Base-by-base conservation (phyloP, 768 basidiomycete species). In the Mycena rebaudengoi region DNA sequence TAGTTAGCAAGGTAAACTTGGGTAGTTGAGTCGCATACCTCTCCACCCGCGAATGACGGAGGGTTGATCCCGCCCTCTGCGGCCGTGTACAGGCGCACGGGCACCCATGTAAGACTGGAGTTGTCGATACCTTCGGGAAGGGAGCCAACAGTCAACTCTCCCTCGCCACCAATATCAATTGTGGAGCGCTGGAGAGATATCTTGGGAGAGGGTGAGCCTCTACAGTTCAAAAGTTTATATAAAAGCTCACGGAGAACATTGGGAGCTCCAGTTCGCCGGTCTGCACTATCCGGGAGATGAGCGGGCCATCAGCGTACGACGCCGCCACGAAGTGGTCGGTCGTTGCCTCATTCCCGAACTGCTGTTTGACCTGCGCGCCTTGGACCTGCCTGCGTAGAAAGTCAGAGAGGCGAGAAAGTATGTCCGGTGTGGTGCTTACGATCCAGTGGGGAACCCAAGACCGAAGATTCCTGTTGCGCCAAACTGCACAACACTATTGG, bases 21-120 rank as follows among this genome's bases (percentile, higher is more conserved):
- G 0, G 16, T 25, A 74, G n/a, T n/a, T n/a, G n/a, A n/a, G n/a
- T n/a, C n/a, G n/a, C 83, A 37, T 56, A 88, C 87, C 80, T 91
- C 89, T 40, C 82, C 72, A n/a, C 86, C 82, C 40, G 87, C 85
- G 66, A 85, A 86, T 10, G 75, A 71, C 2, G 88, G 84, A 0
- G 89, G 74, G 0, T 69, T 69, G 56, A 91, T 69, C 4, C 90
- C 91, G 21, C 88, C 89, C 51, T 90, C 81, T 4, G 73, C 71
- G 1, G 77, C 64, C 0, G 75, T 71, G 72, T 92, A 92, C 10
- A 81, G 72, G 5, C 89, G 83, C 25, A 91, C 85, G 7, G 87
- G 85, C 2, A 88, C 87, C 90, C 90, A 92, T 0, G 87, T 89
- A 51, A 91, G 69, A n/a, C 80, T 81, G 14, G 83, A 83, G 53